These are phyloP conservation scores for Verticillium nonalfalfae DNA, from an alignment of 2,329 filamentous ascomycete species.

Conservation along the genomic window DNA sequence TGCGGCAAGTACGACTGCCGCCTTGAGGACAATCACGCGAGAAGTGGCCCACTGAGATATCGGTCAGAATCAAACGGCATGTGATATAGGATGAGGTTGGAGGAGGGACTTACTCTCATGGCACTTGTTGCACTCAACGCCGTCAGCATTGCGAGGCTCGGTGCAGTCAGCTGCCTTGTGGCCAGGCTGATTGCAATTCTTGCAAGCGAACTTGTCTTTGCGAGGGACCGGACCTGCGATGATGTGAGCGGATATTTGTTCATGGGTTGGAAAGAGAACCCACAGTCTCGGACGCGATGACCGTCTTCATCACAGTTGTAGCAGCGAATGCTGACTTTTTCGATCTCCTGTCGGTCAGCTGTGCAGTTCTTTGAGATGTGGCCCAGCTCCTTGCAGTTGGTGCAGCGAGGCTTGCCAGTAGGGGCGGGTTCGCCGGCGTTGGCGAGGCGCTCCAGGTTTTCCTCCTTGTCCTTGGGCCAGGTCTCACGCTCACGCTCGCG, in stretches of 20 bases:
- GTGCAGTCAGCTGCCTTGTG: constrained; percentile 45
- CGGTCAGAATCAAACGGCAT: neutral
- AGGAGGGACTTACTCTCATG: constrained; percentile 43
- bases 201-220: constrained; percentile 59
- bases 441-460: constrained; percentile 58
- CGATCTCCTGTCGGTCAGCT: constrained; percentile 45
- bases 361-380: constrained; percentile 56
- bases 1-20: constrained; percentile 47
- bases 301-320: constrained; percentile 58
- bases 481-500: constrained; percentile 51
- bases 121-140: constrained; percentile 62
- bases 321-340: constrained; percentile 47
- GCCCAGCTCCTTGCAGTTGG: constrained; percentile 58
- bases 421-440: constrained; percentile 61
- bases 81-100: neutral
- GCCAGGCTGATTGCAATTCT: constrained; percentile 56
- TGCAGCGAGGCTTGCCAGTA: constrained; percentile 52
- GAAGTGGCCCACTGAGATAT: constrained; percentile 49
- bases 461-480: constrained; percentile 53
- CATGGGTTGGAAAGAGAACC: constrained; percentile 17
- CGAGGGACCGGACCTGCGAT: constrained; percentile 49
- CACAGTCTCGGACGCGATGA: constrained; percentile 65
- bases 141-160: constrained; percentile 55
- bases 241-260: constrained; percentile 3
- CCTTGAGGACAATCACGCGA: constrained; percentile 61